Base-by-base conservation (phyloP, 164 flowering plant species). In the Annona cherimola region DNA sequence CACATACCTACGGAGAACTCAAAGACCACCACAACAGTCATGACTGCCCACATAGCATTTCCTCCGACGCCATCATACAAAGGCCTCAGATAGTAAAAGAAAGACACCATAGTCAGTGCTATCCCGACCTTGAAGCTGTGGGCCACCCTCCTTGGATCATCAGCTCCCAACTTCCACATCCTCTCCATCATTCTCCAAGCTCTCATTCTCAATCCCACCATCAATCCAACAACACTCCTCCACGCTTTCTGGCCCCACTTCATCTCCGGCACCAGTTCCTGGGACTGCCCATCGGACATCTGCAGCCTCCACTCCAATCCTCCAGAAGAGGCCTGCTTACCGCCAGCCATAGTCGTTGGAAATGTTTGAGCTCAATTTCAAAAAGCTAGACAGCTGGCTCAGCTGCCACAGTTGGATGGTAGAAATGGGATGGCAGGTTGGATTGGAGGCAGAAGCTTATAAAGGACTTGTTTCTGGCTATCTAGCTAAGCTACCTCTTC, bases 1-100 rank as follows among this genome's bases (percentile, higher is more conserved):
- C 26, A 63, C 91, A 81, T 77, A 87, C 97, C 97, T 5, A 84
- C 91, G 45, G 86, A 81, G 76, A 78, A 81, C 69, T 92, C 95
- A 63, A 88, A 92, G 16, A 89, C 90, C 0, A 92, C 94, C 8
- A 92, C 97, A 65, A 90, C 93, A 1, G 97, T 92, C 93, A 92
- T 84, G 64, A 90, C 81, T 40, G 92, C 97, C 94, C 94, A 91
- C 88, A 91, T 89, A 63, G 92, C 87, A 76, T 79, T 91, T 45
- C 90, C 90, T 73, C 97, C 97, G 72, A 88, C 87, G 20, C 93
- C 90, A 18, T 88, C 81, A 73, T 90, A 88, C 75, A 90, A 76
- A 68, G 95, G 93, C 79, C 86, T 88, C 86, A 84, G 71, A 72
- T 88, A 92, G 81, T 92, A 92, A 71, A 92, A 84, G 26, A 87